Conservation (phyloP, 1,284 basidiomycete genomes). For the Phaffia rhodozyma region DNA sequence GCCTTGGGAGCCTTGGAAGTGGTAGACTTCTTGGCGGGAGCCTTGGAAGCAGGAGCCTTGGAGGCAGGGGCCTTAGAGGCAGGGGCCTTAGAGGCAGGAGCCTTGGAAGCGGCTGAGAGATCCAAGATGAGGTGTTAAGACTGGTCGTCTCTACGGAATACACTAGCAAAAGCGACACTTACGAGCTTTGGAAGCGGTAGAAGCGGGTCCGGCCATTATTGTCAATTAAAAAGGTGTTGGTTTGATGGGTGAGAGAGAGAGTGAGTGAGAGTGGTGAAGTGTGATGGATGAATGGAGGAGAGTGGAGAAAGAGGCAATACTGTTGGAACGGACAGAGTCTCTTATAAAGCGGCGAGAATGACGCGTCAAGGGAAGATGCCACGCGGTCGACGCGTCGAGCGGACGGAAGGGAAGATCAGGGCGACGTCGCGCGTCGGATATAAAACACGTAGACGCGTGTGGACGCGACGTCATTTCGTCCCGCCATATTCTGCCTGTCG, state of each 20-base stretch:
- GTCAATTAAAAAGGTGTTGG: slow-evolving; percentile 7
- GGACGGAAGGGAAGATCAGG: neutral
- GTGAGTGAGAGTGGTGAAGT: slow-evolving; percentile 18
- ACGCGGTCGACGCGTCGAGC: neutral
- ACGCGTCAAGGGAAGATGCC: neutral
- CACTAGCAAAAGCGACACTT: slow-evolving; percentile 28
- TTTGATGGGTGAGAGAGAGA: slow-evolving; percentile 20
- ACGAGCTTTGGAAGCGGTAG: slow-evolving; percentile 65
- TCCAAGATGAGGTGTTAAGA: no score
- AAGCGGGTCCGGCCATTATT: slow-evolving; percentile 15
- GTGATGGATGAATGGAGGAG: slow-evolving; percentile 12
- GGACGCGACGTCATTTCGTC: neutral
- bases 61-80: slow-evolving; percentile 15
- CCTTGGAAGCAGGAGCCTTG: slow-evolving; percentile 29
- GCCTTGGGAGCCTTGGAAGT: slow-evolving; percentile 45
- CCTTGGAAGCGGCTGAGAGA: slow-evolving; percentile 29
- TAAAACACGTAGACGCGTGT: no score
- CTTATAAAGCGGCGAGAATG: neutral
- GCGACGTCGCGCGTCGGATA: neutral
- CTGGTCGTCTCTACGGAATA: no score
- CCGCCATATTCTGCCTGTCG: neutral
- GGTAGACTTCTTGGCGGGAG: slow-evolving; percentile 55
- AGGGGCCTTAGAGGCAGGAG: slow-evolving; percentile 36
- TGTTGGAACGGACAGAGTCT: neutral
- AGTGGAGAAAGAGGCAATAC: neutral